Base-by-base conservation (phyloP, 2,329 filamentous ascomycete species). In the Calonectria hongkongensis region DNA sequence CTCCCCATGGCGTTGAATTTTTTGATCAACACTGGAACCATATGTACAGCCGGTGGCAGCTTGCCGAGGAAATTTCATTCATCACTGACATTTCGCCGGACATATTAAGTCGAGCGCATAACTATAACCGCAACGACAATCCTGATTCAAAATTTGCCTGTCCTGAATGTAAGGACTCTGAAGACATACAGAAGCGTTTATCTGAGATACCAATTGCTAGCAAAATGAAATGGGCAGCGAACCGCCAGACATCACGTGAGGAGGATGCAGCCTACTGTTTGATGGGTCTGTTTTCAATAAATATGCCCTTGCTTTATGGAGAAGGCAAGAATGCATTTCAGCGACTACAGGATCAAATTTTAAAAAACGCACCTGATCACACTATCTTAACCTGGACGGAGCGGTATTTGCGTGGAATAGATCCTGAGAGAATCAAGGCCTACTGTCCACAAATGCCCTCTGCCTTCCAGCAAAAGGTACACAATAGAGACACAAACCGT, bases 281-380 rank as follows among this genome's bases (percentile, higher is more conserved):
- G n/a, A 68, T 85, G 27, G 83, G 83, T 0, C 71, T 85, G 2
- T 84, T 83, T 25, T 77, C 73, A 21, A 76, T 85, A 2, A 81
- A 81, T n/a, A 84, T 85, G 81, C 79, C 82, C 3, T 71, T 84
- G 33, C 71, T 84, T 0, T 84, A 83, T 12, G 83, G 83, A 0
- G 83, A 84, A 58, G 82, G 83, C 18, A 66, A 15, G 15, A 80
- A 75, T 30, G 82, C 83, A 4, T 85, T 83, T 62, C 63, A 75
- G 12, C 76, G 83, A 33, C 72, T 85, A 1, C 82, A 84, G 64
- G 76, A 83, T 50, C 81, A 84, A 27, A 82, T 85, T 15, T 70
- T 85, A 27, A 80, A 78, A 65, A 73, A 56, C 16, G 76, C 81
- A 0, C 76, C 81, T 6, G 84, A 85, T 64, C 81, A 85, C 25